Percentiles rank a stretch among this genome's conserved stretches.
These are phyloP conservation scores for Aechmea fasciata DNA, from an alignment of 176 grass and related monocot genomes.

Conservation along the genomic window DNA sequence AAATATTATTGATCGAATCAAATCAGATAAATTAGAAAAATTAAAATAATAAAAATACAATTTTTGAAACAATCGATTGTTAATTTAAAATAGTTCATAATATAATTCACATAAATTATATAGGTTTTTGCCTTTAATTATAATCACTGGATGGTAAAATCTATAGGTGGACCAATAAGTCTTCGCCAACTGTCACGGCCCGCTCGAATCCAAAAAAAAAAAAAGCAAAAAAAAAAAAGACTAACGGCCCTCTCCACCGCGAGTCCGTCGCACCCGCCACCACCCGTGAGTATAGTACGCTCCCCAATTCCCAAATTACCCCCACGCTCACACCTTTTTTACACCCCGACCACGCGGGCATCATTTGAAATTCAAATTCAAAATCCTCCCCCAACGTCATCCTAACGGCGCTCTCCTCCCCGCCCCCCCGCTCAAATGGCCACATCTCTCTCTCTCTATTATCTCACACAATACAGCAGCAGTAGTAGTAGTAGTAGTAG, in stretches of 20 bases:
- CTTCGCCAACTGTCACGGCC: neutral
- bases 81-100: too few relatives aligned
- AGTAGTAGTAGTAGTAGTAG: too few relatives aligned
- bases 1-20: too few relatives aligned
- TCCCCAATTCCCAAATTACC: neutral
- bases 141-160: too few relatives aligned
- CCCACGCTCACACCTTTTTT: neutral
- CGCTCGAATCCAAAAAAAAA: neutral
- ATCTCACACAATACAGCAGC: too few relatives aligned
- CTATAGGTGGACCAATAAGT: neutral
- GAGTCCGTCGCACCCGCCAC: neutral
- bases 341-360: neutral
- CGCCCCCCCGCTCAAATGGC: neutral
- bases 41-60: too few relatives aligned
- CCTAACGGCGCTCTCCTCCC: neutral
- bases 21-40: too few relatives aligned
- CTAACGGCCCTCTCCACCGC: neutral
- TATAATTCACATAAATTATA: too few relatives aligned
- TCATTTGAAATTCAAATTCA: conserved; percentile 54
- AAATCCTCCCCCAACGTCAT: neutral
- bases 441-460: too few relatives aligned
- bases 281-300: too few relatives aligned
- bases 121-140: too few relatives aligned
- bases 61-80: too few relatives aligned
- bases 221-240: neutral